Conservation (phyloP, 257 asterid genomes). For the Ajuga chamaepitys region DNA sequence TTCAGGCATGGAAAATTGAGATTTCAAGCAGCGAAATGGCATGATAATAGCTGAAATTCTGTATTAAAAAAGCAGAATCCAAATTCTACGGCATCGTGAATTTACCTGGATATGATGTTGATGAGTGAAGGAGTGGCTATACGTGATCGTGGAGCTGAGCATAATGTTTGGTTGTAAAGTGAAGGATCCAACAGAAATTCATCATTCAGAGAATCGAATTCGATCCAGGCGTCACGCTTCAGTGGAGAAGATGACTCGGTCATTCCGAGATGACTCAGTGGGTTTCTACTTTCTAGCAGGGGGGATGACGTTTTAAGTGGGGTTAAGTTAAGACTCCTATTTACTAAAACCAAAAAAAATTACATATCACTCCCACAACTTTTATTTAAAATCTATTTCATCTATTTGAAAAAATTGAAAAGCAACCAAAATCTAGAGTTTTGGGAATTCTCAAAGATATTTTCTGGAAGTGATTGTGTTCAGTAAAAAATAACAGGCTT, state of each 20-base stretch:
- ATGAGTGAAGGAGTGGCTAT: slow-evolving; percentile 12
- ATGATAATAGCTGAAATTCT: not conserved
- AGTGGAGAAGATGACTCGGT: slow-evolving; percentile 12
- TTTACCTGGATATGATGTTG: slow-evolving; percentile 19
- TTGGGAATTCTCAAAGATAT: no score
- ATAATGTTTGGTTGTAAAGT: slow-evolving; percentile 26
- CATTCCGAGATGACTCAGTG: slow-evolving; percentile 13
- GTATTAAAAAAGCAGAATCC: slow-evolving; percentile 3
- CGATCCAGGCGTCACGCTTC: slow-evolving; percentile 19
- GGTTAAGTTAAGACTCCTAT: no score
- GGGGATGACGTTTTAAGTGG: no score
- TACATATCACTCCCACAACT: no score
- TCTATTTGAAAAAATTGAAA: no score
- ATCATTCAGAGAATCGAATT: slow-evolving; percentile 24
- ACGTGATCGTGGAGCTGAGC: slow-evolving; percentile 25
- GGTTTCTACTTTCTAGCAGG: no score
- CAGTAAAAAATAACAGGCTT: no score
- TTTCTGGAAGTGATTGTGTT: no score
- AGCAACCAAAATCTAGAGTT: no score
- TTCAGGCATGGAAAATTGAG: slow-evolving; percentile 28
- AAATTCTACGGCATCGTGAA: not conserved
- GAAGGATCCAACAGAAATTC: slow-evolving; percentile 10
- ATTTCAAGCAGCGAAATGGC: slow-evolving; percentile 28
- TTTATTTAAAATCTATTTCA: no score
- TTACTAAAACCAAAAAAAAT: no score